phyloP scores from a whole-genome alignment of 1,284 basidiomycete species.

The Neolentinus lepideus region DNA sequence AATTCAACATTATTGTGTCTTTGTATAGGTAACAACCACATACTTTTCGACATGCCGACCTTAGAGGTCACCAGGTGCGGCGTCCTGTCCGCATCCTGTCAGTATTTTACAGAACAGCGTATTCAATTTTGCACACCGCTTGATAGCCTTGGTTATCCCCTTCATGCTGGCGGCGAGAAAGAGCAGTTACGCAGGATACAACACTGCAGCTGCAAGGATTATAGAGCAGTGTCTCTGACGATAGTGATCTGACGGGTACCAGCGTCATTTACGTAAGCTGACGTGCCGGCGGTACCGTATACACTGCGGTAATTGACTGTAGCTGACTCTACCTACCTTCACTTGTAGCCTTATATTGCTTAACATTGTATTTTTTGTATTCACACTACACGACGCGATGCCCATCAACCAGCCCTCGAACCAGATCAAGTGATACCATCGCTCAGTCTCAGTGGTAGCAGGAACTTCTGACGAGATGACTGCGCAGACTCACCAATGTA shows the following conservation, averaged over 20 bases:
- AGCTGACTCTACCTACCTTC: no score
- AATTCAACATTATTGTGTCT: neutral
- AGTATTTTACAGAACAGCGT: neutral
- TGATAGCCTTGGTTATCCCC: slow-evolving; percentile 72
- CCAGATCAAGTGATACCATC: slow-evolving; percentile 67
- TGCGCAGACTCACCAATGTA: slow-evolving; percentile 83
- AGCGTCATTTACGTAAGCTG: neutral
- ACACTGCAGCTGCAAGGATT: neutral
- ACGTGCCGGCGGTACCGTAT: neutral
- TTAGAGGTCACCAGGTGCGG: slow-evolving; percentile 82
- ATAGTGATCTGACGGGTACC: neutral
- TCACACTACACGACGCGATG: slow-evolving; percentile 25
- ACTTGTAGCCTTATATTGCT: neutral
- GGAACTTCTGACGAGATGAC: slow-evolving; percentile 6
- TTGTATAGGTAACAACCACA: slow-evolving; percentile 22
- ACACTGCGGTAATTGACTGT: no score
- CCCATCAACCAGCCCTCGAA: slow-evolving; percentile 79
- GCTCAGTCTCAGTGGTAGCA: slow-evolving; percentile 5
- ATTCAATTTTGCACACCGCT: slow-evolving; percentile 45
- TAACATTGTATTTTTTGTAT: slow-evolving; percentile 3
- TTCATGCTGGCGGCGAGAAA: slow-evolving; percentile 49
- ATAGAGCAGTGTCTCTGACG: neutral
- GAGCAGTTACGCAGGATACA: neutral
- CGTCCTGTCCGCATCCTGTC: slow-evolving; percentile 44
- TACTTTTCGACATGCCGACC: slow-evolving; percentile 89